Evolutionary conservation across 495 filamentous ascomycete genomes (phyloP).

Genomic region (Penicillium riverlandense): DNA sequence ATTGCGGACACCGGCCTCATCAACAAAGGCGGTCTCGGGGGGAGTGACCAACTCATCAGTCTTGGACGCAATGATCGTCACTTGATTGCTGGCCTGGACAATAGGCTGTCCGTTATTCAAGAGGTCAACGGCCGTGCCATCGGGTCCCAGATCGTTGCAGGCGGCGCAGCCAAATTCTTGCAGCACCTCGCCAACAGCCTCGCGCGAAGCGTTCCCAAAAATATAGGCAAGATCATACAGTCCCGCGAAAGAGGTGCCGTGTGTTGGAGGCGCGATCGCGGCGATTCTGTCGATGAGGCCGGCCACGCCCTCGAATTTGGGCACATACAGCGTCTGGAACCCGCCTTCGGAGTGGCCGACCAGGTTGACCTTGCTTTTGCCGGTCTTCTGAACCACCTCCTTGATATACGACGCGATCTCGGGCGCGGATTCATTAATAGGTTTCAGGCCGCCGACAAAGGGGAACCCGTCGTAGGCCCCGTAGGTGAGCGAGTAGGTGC

Average conservation of each 20-base stretch:
- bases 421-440: slow-evolving; percentile 37
- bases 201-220: slow-evolving; percentile 29
- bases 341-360: slow-evolving; percentile 51
- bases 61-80: slow-evolving; percentile 43
- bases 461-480: slow-evolving; percentile 41
- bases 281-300: slow-evolving; percentile 38
- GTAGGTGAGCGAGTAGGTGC: slow-evolving; percentile 46
- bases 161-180: slow-evolving; percentile 37
- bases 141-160: slow-evolving; percentile 37
- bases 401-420: slow-evolving; percentile 45
- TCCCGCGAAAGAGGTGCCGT: slow-evolving; percentile 39
- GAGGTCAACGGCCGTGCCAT: slow-evolving; percentile 28
- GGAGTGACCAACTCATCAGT: slow-evolving; percentile 44
- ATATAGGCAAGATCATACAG: slow-evolving; percentile 40
- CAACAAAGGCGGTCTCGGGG: slow-evolving; percentile 30
- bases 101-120: slow-evolving; percentile 39
- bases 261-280: slow-evolving; percentile 44
- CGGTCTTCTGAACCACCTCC: slow-evolving; percentile 32
- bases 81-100: slow-evolving; percentile 37
- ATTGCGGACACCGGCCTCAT: slow-evolving; percentile 41
- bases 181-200: slow-evolving; percentile 23
- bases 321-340: slow-evolving; percentile 45
- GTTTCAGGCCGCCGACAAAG: slow-evolving; percentile 37
- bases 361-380: slow-evolving; percentile 38
- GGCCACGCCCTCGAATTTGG: slow-evolving; percentile 42